Evolutionary conservation across 2,329 filamentous ascomycete species (phyloP), one percentile per base, ranked within the genome.

Genomic region (Trichoderma sp.): DNA sequence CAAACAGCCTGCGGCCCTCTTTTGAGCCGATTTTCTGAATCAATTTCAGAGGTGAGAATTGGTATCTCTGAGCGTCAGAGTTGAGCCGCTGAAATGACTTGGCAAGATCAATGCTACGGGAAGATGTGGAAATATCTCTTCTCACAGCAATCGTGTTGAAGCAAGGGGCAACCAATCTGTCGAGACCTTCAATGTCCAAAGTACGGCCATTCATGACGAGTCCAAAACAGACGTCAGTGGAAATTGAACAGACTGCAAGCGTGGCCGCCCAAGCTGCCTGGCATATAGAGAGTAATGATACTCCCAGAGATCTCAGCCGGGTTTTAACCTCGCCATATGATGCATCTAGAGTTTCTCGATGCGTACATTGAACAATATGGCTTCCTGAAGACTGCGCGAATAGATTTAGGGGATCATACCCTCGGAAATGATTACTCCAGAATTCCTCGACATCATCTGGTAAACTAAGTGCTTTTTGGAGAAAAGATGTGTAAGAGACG

Each of bases 71-170:
- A 2, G 89, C 78, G 1, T 89, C 82, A 0, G 86, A 79, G 73
- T 92, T 93, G 29, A 87, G 75, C 0, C 78, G 77, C 61, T 93
- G 90, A 2, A 92, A 82, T 2, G 80, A 76, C 67, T 84, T 86
- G 29, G 90, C 79, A 12, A 93, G 75, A 5, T 89, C 84, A 0
- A 82, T 72, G 67, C 89, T 88, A 17, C 83, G 84, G 1, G 77
- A 80, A 2, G 76, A 76, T 3, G 75, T 74, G 1, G 82, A 78
- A 10, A 91, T 69, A 35, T 87, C 79, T 17, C 88, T 79, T 29
- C 92, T 86, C 2, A 93, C 75, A 0, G 94, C 93, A 13, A 97
- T 79, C 0, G 94, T 97, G 75, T 97, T 97, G 82, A 97, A 97
- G 76, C 93, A 97, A 0, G 94, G 94, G 0, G 92, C 93, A n/a